Conservation (phyloP, 495 filamentous ascomycete genomes). For the Lineolata rhizophorae region DNA sequence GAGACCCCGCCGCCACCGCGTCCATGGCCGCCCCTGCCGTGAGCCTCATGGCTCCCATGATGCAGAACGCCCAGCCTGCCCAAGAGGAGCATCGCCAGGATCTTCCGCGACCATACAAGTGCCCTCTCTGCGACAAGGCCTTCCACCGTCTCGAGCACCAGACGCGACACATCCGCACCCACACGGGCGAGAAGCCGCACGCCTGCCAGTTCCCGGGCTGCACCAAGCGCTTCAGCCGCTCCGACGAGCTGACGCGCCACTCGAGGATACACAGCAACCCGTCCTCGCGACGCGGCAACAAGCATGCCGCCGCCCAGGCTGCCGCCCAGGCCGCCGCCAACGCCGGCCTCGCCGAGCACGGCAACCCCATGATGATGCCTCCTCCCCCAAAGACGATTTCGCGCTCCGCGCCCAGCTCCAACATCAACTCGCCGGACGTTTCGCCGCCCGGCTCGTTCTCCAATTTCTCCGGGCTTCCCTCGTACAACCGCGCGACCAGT, state of each 20-base stretch:
- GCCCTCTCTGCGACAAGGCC: slow-evolving; percentile 92
- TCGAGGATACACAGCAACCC: slow-evolving; percentile 98
- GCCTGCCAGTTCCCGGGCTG: slow-evolving; percentile 86
- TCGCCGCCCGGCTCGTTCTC: slow-evolving; percentile 84
- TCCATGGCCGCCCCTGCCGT: slow-evolving; percentile 25
- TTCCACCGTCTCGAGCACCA: slow-evolving; percentile 98
- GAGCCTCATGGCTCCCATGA: slow-evolving; percentile 39
- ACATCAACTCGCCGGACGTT: slow-evolving; percentile 79
- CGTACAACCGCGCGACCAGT: slow-evolving; percentile 16
- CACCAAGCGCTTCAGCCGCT: slow-evolving; percentile 92
- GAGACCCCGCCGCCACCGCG: slow-evolving; percentile 1
- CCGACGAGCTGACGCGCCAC: slow-evolving; percentile 90
- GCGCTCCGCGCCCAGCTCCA: slow-evolving; percentile 73
- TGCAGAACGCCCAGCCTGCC: slow-evolving; percentile 39
- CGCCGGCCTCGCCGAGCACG: neutral
- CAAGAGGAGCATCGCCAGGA: slow-evolving; percentile 35
- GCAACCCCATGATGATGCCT: slow-evolving; percentile 45
- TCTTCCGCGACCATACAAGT: slow-evolving; percentile 92
- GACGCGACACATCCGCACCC: slow-evolving; percentile 90
- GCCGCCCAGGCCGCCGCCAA: slow-evolving; percentile 28
- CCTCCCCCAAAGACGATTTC: slow-evolving; percentile 58
- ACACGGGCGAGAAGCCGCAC: slow-evolving; percentile 96
- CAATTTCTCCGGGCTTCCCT: slow-evolving; percentile 7
- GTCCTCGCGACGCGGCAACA: slow-evolving; percentile 81
- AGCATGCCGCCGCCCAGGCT: slow-evolving; percentile 22